Evolutionary conservation across 768 basidiomycete species (phyloP).

Genomic region (Collybia mongolica): DNA sequence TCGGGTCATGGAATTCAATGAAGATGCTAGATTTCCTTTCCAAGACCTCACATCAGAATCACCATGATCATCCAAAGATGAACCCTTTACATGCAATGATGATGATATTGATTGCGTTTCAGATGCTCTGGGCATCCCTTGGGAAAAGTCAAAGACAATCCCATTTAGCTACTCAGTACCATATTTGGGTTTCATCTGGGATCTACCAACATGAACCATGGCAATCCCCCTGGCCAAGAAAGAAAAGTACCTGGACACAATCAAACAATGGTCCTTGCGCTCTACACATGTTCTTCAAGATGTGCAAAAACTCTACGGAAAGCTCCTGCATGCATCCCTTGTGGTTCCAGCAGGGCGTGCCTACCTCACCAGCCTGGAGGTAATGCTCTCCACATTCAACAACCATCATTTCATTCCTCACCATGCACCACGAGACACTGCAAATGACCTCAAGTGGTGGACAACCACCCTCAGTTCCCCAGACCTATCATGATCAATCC

Average conservation of each 20-base stretch:
- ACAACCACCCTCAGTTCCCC: slow-evolving; percentile 8
- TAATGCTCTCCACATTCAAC: slow-evolving; percentile 21
- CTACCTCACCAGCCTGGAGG: slow-evolving; percentile 33
- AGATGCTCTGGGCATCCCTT: slow-evolving; percentile 9
- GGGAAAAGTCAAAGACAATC: slow-evolving; percentile 20
- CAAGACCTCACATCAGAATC: background rate
- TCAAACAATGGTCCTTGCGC: slow-evolving; percentile 16
- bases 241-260: slow-evolving; percentile 25
- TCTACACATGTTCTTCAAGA: slow-evolving; percentile 24
- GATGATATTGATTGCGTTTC: slow-evolving; percentile 30
- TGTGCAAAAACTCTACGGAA: slow-evolving; percentile 30
- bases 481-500: slow-evolving; percentile 15
- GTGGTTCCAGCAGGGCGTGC: slow-evolving; percentile 25
- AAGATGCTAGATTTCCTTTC: background rate
- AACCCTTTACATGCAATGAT: too few species aligned
- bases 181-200: slow-evolving; percentile 32
- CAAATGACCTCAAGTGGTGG: slow-evolving; percentile 29
- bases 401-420: slow-evolving; percentile 26
- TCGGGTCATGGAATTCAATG: background rate
- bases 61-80: background rate
- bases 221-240: slow-evolving; percentile 20
- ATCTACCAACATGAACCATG: slow-evolving; percentile 20
- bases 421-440: background rate
- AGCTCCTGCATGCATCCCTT: slow-evolving; percentile 26
- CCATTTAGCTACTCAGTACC: slow-evolving; percentile 11